Evolutionary conservation across 495 filamentous ascomycete species (phyloP), one percentile per base, ranked within the genome.

Genomic region (Xanthoparmelia taractica): DNA sequence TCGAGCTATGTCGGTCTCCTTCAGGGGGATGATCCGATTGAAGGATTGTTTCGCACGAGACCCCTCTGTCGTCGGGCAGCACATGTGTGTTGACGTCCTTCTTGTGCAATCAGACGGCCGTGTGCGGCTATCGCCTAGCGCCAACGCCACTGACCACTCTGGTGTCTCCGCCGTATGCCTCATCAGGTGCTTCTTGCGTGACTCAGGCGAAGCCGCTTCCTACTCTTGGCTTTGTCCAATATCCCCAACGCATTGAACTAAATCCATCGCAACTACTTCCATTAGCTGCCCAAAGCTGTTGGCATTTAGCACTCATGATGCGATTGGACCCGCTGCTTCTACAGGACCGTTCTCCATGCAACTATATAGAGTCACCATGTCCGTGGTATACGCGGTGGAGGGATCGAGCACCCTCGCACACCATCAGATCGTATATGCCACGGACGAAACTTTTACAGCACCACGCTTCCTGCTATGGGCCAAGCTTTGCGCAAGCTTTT

Each of bases 371-470:
- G 58, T 3, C 58, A 20, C 18, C 48, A 33, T 52, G 5, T 52
- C 48, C 48, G 48, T 31, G 25, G 4, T 52, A 52, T 33, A 52
- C 48, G 25, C 27, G 48, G 18, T 52, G 48, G 27, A 52, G 25
- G 48, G 48, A 52, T 52, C 15, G 4, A 52, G 27, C 48, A 31
- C 12, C 25, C 2, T 52, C 27, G 12, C 48, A 52, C 48, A 52
- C 48, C 48, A 8, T 52, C 48, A 52, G 25, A 0, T 4, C 7
- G 27, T 13, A 52, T 52, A 52, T 58, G 56, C 34, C 38, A 41
- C 56, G 37, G 56, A 18, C 34, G 23, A 58, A 58, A 58, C 34
- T 34, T n/a, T 58, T 58, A 58, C 56, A 38, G 33, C 18, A 1
- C 1, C 33, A 23, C 37, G n/a, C 56, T 34, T 58, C 38, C 34